Conservation (phyloP, 2,329 filamentous ascomycete species). For the Plectosphaerella plurivora region DNA sequence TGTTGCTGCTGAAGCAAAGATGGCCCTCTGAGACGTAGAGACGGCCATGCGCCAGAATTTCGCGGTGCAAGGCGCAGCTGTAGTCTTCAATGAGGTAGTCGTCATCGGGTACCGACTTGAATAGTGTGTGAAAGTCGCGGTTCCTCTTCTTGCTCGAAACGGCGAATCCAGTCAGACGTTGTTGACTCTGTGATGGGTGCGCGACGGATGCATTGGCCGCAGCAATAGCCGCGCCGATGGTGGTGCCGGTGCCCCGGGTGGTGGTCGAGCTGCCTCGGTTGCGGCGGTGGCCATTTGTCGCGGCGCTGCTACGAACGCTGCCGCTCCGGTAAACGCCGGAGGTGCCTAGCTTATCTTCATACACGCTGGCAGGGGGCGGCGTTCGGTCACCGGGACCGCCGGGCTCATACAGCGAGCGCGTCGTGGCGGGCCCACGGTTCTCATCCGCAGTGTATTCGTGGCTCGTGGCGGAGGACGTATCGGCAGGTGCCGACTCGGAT, state of each 20-base stretch:
- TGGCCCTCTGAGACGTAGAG: conserved; percentile 97
- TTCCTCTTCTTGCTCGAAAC: conserved; percentile 96
- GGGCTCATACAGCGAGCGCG: conserved; percentile 47
- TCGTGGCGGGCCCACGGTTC: conserved; percentile 11
- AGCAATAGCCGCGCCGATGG: conserved; percentile 67
- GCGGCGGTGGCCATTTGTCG: conserved; percentile 51
- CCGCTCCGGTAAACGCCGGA: conserved; percentile 55
- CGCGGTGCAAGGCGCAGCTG: conserved; percentile 90
- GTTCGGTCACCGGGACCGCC: conserved; percentile 53
- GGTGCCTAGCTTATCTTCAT: conserved; percentile 52
- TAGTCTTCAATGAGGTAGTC: conserved; percentile 99
- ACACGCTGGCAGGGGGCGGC: conserved; percentile 60
- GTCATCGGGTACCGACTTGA: conserved; percentile 95
- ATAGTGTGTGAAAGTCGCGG: conserved; percentile 87
- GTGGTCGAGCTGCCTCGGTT: conserved; percentile 80
- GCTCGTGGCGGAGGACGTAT: conserved; percentile 23
- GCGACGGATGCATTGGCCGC: conserved; percentile 64
- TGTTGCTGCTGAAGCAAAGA: conserved; percentile 98
- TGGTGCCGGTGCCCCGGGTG: conserved; percentile 56
- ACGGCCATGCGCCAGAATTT: conserved; percentile 89
- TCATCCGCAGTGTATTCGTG: conserved; percentile 33
- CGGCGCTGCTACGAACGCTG: conserved; percentile 57
- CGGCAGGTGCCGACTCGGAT: conserved; percentile 56
- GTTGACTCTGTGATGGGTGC: conserved; percentile 54
- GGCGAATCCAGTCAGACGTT: conserved; percentile 88